Evolutionary conservation across 345 rosid species (phyloP).

Genomic region (Eucalyptus coolabah): DNA sequence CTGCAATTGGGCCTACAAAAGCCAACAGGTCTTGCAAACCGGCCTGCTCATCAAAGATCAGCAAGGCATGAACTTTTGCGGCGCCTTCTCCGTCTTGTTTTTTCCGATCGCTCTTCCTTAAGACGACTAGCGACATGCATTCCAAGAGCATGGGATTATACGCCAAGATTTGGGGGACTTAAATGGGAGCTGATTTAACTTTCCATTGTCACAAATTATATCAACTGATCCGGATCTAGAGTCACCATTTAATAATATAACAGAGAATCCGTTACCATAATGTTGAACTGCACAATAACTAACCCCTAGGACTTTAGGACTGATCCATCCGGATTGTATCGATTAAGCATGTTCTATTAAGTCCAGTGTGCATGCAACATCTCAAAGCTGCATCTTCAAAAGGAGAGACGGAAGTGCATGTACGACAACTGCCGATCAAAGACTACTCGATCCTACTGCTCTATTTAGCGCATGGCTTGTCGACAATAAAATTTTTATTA

Average conservation of each 20-base stretch:
- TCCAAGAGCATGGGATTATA: background rate
- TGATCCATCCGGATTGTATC: background rate
- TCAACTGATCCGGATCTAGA: background rate
- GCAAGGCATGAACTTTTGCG: too few relatives aligned
- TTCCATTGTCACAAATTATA: background rate
- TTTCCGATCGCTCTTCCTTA: background rate
- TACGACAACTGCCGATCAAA: background rate
- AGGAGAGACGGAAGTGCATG: background rate
- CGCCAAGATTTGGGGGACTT: background rate
- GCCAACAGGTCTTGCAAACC: background rate
- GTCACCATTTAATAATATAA: background rate
- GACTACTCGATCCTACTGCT: background rate
- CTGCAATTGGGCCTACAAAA: too few relatives aligned
- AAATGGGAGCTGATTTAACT: background rate
- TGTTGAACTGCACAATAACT: background rate
- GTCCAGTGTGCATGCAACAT: background rate
- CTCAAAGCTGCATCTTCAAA: background rate
- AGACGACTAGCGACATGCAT: background rate
- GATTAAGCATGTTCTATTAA: background rate
- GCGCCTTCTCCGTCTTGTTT: background rate
- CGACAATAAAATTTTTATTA: background rate
- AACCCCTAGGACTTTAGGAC: background rate
- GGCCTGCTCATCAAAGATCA: background rate
- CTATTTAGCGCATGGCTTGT: background rate
- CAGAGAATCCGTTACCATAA: background rate